phyloP scores from a whole-genome alignment of 2,329 filamentous ascomycete species.

The Intubia oerlemansii region DNA sequence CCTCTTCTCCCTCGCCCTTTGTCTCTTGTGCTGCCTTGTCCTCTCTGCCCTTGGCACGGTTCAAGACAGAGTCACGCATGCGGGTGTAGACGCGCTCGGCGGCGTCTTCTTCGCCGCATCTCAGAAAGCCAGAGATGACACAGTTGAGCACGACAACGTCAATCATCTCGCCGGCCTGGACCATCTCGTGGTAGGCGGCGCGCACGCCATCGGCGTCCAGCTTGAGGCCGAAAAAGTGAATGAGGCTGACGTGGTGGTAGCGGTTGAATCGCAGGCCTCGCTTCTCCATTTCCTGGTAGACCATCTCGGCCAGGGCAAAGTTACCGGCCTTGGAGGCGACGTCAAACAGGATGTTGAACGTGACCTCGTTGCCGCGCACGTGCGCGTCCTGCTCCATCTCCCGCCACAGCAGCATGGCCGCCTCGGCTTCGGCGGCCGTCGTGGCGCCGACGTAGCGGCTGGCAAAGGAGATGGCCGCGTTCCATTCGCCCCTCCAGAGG shows the following conservation, averaged over 20 bases:
- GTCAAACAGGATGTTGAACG: slow-evolving; percentile 86
- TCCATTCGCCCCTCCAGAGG: slow-evolving; percentile 55
- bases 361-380: slow-evolving; percentile 48
- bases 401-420: slow-evolving; percentile 59
- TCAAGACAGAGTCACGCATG: slow-evolving; percentile 59
- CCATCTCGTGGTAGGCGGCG: slow-evolving; percentile 59
- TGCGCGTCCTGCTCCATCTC: slow-evolving; percentile 66
- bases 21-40: background rate
- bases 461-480: slow-evolving; percentile 59
- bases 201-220: slow-evolving; percentile 54
- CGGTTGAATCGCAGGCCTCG: slow-evolving; percentile 52
- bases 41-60: slow-evolving; percentile 10
- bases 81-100: slow-evolving; percentile 64
- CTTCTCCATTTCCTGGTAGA: slow-evolving; percentile 58
- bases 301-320: slow-evolving; percentile 62
- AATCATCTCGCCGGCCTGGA: slow-evolving; percentile 70
- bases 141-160: slow-evolving; percentile 76
- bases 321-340: slow-evolving; percentile 71
- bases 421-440: slow-evolving; percentile 37
- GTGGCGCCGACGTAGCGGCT: slow-evolving; percentile 44
- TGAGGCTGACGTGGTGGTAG: slow-evolving; percentile 61
- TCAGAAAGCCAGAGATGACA: slow-evolving; percentile 59
- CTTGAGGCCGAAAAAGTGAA: slow-evolving; percentile 64
- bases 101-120: slow-evolving; percentile 51
- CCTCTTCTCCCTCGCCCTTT: too few relatives aligned